Percentiles rank a stretch among this genome's conserved stretches.
Evolutionary conservation across 2,329 filamentous ascomycete species (phyloP).

Genomic region (Cladophialophora exuberans): DNA sequence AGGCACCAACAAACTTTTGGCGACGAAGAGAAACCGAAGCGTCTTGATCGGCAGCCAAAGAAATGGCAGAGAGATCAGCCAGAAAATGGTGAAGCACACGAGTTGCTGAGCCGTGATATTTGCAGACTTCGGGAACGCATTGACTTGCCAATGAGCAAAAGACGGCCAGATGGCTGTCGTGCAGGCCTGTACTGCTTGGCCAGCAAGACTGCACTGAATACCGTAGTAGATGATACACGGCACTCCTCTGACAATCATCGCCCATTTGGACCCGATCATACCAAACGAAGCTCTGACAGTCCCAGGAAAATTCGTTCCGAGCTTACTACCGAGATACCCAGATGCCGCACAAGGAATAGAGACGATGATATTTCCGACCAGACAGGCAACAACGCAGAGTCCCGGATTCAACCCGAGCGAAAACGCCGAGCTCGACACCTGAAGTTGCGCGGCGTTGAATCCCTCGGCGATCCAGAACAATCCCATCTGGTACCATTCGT

Average conservation of each 20-base stretch:
- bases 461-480: slow-evolving; percentile 23
- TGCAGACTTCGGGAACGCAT: slow-evolving; percentile 53
- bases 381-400: slow-evolving; percentile 17
- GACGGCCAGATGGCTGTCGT: slow-evolving; percentile 49
- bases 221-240: slow-evolving; percentile 20
- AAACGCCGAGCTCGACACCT: slow-evolving; percentile 20
- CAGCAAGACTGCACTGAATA: slow-evolving; percentile 18
- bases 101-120: slow-evolving; percentile 62
- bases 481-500: slow-evolving; percentile 24
- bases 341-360: slow-evolving; percentile 18
- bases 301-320: slow-evolving; percentile 17
- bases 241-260: slow-evolving; percentile 16
- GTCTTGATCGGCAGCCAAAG: slow-evolving; percentile 40
- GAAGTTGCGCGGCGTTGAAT: slow-evolving; percentile 20
- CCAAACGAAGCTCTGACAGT: slow-evolving; percentile 17
- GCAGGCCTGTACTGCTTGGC: slow-evolving; percentile 37
- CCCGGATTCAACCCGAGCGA: slow-evolving; percentile 20
- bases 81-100: slow-evolving; percentile 61
- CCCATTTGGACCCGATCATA: slow-evolving; percentile 16
- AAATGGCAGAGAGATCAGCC: slow-evolving; percentile 50
- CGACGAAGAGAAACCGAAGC: slow-evolving; percentile 31
- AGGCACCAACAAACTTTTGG: slow-evolving; percentile 36
- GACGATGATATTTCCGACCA: slow-evolving; percentile 22
- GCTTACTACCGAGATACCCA: slow-evolving; percentile 17
- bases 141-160: slow-evolving; percentile 52